A percentile compares a stretch with the other conserved stretches of the same genome.
phyloP scores from a whole-genome alignment of 306 rosid genomes.

The Cicer yamashitae region DNA sequence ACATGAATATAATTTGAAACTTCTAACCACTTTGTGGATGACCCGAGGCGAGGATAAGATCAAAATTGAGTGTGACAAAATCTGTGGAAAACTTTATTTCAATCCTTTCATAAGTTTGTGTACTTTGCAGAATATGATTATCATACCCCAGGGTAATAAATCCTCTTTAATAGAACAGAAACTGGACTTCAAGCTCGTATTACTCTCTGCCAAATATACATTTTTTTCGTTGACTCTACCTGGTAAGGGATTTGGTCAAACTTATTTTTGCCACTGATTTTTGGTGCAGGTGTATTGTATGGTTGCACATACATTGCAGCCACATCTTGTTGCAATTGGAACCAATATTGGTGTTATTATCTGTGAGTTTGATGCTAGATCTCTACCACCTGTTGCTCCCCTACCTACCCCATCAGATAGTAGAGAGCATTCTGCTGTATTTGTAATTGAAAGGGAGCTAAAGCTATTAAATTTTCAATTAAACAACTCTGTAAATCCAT shows the following conservation, averaged over 20 bases:
- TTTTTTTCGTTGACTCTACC: conserved; percentile 36
- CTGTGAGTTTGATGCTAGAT: conserved; percentile 94
- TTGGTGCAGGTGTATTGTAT: conserved; percentile 88
- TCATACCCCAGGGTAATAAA: conserved; percentile 31
- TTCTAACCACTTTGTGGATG: conserved; percentile 23
- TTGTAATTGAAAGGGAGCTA: conserved; percentile 87
- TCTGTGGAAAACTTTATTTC: conserved; percentile 33
- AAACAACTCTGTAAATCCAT: conserved; percentile 89
- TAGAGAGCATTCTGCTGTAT: conserved; percentile 94
- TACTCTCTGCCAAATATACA: conserved; percentile 4
- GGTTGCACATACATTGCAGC: conserved; percentile 92
- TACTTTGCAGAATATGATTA: conserved; percentile 27
- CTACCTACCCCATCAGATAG: conserved; percentile 85
- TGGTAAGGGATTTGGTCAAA: conserved; percentile 39
- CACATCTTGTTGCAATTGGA: conserved; percentile 98
- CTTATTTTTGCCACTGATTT: conserved; percentile 38
- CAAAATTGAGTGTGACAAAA: conserved; percentile 10
- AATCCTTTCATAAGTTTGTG: conserved; percentile 33
- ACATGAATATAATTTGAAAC: conserved; percentile 40
- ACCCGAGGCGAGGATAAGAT: conserved; percentile 17
- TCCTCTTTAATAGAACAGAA: conserved; percentile 19
- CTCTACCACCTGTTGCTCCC: conserved; percentile 96
- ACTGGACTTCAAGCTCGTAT: conserved; percentile 8
- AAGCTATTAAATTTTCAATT: conserved; percentile 90
- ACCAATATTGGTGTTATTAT: conserved; percentile 94